Evolutionary conservation across 495 filamentous ascomycete genomes (phyloP).

Genomic region (Xylaria venustula): DNA sequence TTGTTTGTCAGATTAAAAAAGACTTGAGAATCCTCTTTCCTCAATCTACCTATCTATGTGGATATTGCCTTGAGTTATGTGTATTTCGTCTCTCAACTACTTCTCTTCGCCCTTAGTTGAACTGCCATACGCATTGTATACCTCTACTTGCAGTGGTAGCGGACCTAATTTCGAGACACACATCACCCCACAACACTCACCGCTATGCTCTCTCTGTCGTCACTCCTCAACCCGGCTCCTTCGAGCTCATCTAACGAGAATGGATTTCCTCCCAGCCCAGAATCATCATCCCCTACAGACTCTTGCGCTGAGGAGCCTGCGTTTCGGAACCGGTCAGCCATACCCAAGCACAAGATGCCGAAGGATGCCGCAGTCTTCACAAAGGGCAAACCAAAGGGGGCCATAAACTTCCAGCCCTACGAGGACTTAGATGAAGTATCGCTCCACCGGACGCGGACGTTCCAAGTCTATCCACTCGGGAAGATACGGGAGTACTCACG

Average conservation of each 20-base stretch:
- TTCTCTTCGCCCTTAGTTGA: conserved; percentile 12
- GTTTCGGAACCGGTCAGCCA: conserved; percentile 25
- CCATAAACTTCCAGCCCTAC: conserved; percentile 65
- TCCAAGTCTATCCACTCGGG: conserved; percentile 65
- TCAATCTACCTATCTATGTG: conserved; percentile 29
- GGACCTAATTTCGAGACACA: conserved; percentile 31
- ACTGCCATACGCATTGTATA: conserved; percentile 23
- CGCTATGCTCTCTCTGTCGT: conserved; percentile 55
- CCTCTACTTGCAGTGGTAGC: conserved; percentile 30
- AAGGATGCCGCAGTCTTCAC: conserved; percentile 62
- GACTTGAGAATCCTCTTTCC: conserved; percentile 25
- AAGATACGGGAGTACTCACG: conserved; percentile 65
- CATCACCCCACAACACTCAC: conserved; percentile 25
- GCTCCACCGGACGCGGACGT: conserved; percentile 54
- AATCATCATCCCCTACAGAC: conserved; percentile 27
- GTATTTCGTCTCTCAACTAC: conserved; percentile 19
- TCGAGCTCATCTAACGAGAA: conserved; percentile 29
- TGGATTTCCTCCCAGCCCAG: conserved; percentile 29
- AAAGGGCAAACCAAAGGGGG: conserved; percentile 57
- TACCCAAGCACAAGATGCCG: conserved; percentile 45
- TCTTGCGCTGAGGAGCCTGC: conserved; percentile 25
- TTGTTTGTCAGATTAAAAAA: conserved; percentile 35
- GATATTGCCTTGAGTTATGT: conserved; percentile 33
- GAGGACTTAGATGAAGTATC: conserved; percentile 59
- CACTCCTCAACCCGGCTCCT: conserved; percentile 61